These are phyloP conservation scores for Albophoma yamanashiensis DNA, from an alignment of 2,329 filamentous ascomycete species.

Conservation along the genomic window DNA sequence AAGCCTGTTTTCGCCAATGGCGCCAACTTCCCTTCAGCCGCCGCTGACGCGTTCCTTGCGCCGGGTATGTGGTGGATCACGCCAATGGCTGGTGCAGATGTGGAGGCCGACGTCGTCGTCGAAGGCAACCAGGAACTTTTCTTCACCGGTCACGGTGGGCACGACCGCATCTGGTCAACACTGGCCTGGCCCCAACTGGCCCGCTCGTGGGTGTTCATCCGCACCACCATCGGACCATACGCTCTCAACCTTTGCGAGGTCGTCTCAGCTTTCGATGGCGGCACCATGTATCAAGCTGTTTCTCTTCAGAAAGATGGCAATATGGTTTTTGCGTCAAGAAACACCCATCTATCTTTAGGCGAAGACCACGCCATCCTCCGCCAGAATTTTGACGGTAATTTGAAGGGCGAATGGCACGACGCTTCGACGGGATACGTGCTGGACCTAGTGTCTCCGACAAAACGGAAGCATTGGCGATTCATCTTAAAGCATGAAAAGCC, in stretches of 20 bases:
- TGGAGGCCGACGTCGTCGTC: not conserved
- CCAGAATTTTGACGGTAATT: not conserved
- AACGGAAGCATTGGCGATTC: not conserved
- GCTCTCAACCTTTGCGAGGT: not conserved
- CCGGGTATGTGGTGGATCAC: not conserved
- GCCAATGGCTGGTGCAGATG: not conserved
- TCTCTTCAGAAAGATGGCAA: not conserved
- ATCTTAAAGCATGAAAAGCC: not conserved
- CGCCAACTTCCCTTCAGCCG: not conserved
- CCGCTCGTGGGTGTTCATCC: not conserved
- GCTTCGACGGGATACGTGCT: not conserved
- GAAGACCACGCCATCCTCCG: not conserved
- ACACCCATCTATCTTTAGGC: not conserved
- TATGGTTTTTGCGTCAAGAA: not conserved
- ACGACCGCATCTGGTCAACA: not conserved
- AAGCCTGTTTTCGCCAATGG: not conserved
- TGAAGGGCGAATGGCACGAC: not conserved
- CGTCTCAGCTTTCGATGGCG: not conserved
- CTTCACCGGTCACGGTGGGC: not conserved
- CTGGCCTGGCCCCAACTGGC: not conserved
- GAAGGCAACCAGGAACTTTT: not conserved
- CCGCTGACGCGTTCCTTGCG: not conserved
- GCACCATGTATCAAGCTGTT: not conserved
- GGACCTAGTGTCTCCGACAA: not conserved
- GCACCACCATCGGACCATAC: not conserved